These are phyloP conservation scores for Globisporangium rhizosaccharum DNA, from an alignment of 352 stramenopile species.

Conservation along the genomic window DNA sequence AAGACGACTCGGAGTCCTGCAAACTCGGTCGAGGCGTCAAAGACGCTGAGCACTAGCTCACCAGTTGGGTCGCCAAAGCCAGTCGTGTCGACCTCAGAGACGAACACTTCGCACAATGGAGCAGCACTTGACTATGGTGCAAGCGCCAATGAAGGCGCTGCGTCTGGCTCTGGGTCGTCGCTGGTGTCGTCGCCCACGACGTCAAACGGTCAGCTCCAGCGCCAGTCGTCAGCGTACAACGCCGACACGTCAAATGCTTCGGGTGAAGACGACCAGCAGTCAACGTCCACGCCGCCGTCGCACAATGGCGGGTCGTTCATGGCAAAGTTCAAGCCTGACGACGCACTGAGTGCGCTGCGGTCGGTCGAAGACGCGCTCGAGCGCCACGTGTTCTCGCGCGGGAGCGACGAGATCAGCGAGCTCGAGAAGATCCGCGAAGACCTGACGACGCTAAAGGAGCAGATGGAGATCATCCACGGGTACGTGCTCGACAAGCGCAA, in stretches of 20 bases:
- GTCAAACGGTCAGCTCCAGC: conserved; percentile 9
- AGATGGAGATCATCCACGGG: conserved; percentile 62
- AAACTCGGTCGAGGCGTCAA: not conserved
- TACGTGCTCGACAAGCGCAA: conserved; percentile 62
- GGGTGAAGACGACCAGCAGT: conserved; percentile 42
- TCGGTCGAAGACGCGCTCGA: conserved; percentile 54
- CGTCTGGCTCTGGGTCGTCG: not conserved
- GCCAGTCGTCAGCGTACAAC: conserved; percentile 11
- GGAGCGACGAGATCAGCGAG: conserved; percentile 18
- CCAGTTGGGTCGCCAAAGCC: not conserved
- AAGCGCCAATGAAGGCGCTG: not conserved
- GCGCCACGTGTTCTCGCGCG: conserved; percentile 42
- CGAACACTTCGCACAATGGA: no score
- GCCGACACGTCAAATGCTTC: conserved; percentile 10
- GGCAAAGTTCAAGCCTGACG: conserved; percentile 56
- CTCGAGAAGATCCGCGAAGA: conserved; percentile 34
- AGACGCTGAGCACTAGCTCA: not conserved
- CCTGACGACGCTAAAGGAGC: conserved; percentile 57
- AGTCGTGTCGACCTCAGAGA: no score
- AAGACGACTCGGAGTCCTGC: conserved; percentile 5
- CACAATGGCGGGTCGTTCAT: conserved; percentile 31
- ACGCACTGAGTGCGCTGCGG: conserved; percentile 43
- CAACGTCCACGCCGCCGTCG: conserved; percentile 32
- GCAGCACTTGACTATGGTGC: not conserved
- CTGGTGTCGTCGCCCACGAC: conserved; percentile 7